Evolutionary conservation across 179 eudicot genomes (phyloP).

Genomic region (Silene coronaria): DNA sequence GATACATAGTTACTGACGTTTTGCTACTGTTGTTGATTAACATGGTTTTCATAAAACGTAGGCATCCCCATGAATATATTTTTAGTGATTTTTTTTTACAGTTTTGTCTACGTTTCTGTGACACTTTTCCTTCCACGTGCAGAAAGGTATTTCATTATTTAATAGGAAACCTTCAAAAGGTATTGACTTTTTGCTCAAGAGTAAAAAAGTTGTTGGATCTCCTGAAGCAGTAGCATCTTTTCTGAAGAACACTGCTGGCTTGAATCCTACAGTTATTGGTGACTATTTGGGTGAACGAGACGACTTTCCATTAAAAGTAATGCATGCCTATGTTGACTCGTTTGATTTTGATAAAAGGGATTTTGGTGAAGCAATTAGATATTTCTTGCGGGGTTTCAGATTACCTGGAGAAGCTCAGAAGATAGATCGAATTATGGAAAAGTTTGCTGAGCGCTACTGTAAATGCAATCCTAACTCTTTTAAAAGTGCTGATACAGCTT

Average conservation of each 20-base stretch:
- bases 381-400: conserved; percentile 85
- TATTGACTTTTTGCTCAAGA: conserved; percentile 67
- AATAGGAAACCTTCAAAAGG: conserved; percentile 97
- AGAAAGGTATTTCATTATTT: conserved; percentile 89
- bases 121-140: conserved; percentile 35
- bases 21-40: neutral
- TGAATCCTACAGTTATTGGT: conserved; percentile 81
- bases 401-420: conserved; percentile 99
- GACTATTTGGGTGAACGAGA: conserved; percentile 97
- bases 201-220: conserved; percentile 68
- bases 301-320: conserved; percentile 81
- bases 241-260: conserved; percentile 73
- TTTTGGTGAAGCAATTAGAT: conserved; percentile 93
- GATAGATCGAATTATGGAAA: conserved; percentile 97
- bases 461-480: conserved; percentile 89
- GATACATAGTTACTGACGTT: neutral
- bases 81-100: neutral
- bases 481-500: conserved; percentile 94
- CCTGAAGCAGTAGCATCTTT: conserved; percentile 84
- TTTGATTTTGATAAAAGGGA: conserved; percentile 76
- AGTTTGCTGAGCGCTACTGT: conserved; percentile 96
- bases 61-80: neutral
- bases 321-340: conserved; percentile 97
- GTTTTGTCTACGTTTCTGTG: conserved; percentile 11
- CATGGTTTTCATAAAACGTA: neutral